phyloP scores from a whole-genome alignment of 257 asterid species.

The Striga asiatica region DNA sequence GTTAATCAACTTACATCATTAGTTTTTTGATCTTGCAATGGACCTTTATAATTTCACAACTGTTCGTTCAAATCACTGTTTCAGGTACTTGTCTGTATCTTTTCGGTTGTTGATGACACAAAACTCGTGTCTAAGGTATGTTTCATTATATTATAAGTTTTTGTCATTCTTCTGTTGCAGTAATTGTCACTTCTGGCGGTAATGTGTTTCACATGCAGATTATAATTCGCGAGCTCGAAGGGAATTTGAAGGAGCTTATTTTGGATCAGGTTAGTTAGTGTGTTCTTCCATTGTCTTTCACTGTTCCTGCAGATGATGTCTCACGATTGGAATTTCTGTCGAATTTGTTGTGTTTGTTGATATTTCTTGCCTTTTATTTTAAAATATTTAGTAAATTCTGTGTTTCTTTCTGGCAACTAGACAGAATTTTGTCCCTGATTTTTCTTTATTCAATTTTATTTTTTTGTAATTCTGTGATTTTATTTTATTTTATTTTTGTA shows the following conservation, averaged over 20 bases:
- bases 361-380: no score
- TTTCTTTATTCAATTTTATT: no score
- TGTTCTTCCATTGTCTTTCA: not conserved
- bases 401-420: no score
- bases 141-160: slow-evolving; percentile 11
- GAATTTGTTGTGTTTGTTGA: not conserved
- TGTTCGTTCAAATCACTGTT: slow-evolving; percentile 11
- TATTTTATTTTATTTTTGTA: not conserved
- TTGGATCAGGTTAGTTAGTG: slow-evolving; percentile 54
- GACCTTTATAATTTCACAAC: not conserved
- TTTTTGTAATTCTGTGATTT: not conserved
- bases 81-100: slow-evolving; percentile 72
- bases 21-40: not conserved
- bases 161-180: not conserved
- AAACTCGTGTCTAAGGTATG: slow-evolving; percentile 82
- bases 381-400: not conserved
- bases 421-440: not conserved
- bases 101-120: slow-evolving; percentile 90
- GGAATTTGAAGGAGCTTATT: slow-evolving; percentile 50
- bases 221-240: slow-evolving; percentile 60
- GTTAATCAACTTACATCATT: not conserved
- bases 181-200: slow-evolving; percentile 3
- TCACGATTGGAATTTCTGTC: not conserved
- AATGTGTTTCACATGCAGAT: slow-evolving; percentile 32
- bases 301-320: not conserved